These are phyloP conservation scores for Paracorniculantispora psalliotae DNA, from an alignment of 2,329 filamentous ascomycete species.

Conservation along the genomic window DNA sequence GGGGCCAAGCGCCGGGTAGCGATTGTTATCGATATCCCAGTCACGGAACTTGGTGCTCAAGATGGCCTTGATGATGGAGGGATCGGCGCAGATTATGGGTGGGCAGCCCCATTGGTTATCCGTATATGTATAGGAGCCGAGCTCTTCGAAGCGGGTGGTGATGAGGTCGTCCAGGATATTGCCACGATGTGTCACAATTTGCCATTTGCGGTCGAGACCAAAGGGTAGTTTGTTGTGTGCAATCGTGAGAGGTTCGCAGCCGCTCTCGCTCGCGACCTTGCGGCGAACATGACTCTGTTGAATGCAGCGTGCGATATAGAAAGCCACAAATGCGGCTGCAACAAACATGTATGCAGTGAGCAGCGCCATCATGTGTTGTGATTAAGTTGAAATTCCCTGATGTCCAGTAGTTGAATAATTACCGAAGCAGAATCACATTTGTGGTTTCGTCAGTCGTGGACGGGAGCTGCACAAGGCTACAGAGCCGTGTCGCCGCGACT, in stretches of 20 bases:
- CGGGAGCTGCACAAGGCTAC: no score
- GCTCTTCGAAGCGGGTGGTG: conserved; percentile 1
- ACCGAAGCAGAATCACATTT: no score
- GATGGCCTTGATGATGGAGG: background rate
- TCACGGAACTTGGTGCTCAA: conserved; percentile 1
- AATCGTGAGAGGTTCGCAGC: background rate
- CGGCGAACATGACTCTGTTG: no score
- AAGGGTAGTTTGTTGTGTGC: background rate
- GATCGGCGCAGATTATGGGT: conserved; percentile 7
- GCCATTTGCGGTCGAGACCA: conserved; percentile 4
- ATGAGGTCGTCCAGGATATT: conserved; percentile 10
- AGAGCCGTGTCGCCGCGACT: no score
- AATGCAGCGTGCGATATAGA: background rate
- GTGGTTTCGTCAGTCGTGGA: no score
- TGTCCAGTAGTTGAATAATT: no score
- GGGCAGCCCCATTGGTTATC: conserved; percentile 5
- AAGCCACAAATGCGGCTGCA: background rate
- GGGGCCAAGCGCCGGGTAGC: conserved; percentile 2
- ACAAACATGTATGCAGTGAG: background rate
- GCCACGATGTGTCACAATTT: background rate
- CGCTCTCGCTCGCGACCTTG: background rate
- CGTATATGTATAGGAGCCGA: conserved; percentile 1
- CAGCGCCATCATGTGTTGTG: background rate
- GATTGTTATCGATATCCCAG: conserved; percentile 8
- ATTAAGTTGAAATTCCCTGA: no score